Evolutionary conservation across 2,329 filamentous ascomycete genomes (phyloP).

Genomic region (Aspergillus neoniger): DNA sequence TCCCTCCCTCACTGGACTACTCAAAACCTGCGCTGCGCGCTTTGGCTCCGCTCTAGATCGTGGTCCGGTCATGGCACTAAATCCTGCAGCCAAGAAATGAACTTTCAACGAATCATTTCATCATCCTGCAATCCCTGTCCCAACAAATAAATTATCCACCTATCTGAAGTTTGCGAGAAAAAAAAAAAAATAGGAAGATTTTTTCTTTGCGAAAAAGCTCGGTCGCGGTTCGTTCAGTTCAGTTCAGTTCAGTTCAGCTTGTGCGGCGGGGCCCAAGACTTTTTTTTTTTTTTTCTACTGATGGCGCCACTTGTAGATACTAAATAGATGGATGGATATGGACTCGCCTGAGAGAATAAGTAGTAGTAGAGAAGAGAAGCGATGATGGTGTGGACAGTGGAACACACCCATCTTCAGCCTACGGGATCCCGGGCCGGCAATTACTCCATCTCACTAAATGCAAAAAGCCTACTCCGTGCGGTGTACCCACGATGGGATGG

Average conservation of each 20-base stretch:
- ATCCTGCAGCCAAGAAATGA: not conserved
- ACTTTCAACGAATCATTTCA: not conserved
- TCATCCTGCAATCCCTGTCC: not conserved
- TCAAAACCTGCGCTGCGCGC: not conserved
- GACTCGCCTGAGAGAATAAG: too few species aligned
- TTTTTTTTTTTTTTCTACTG: too few species aligned
- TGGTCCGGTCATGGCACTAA: not conserved
- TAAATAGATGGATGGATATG: too few species aligned
- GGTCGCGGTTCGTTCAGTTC: not conserved
- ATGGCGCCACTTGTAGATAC: too few species aligned
- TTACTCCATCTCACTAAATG: too few species aligned
- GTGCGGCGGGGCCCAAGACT: not conserved
- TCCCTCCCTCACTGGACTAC: not conserved
- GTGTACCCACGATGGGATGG: too few species aligned
- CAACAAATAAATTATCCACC: slow-evolving; percentile 1
- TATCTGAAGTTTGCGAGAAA: not conserved
- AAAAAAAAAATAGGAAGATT: not conserved
- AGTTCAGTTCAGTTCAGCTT: not conserved
- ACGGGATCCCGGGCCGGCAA: too few species aligned
- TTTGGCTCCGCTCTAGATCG: not conserved
- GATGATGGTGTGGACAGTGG: too few species aligned
- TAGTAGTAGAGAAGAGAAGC: too few species aligned
- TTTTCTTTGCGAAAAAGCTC: not conserved
- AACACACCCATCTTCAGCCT: too few species aligned
- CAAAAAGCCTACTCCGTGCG: too few species aligned